phyloP scores from a whole-genome alignment of 768 basidiomycete species.

The Agaricus subrufescens region DNA sequence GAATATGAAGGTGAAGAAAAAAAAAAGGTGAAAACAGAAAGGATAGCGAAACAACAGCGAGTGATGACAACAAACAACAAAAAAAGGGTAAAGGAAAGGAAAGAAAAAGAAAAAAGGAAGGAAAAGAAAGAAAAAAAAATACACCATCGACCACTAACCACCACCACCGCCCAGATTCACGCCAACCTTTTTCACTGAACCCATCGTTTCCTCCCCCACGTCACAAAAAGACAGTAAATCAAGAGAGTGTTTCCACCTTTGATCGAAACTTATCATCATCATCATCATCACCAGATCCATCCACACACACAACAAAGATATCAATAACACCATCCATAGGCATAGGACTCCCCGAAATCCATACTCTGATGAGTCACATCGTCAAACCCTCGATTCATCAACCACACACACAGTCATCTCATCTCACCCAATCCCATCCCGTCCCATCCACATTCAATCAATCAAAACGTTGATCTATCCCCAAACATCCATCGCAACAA shows the following conservation, averaged over 20 bases:
- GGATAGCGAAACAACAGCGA: conserved; percentile 10
- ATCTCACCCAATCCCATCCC: background rate
- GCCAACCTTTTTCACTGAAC: background rate
- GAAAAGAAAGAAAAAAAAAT: background rate
- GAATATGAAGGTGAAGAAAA: conserved; percentile 12
- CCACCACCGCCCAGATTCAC: no score
- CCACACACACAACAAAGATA: background rate
- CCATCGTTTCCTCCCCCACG: conserved; percentile 2
- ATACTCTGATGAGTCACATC: background rate
- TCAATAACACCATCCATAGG: no score
- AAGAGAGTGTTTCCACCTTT: background rate
- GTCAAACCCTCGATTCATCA: background rate
- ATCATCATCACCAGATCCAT: background rate
- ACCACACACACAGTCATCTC: no score
- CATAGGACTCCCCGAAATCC: background rate
- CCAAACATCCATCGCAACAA: background rate
- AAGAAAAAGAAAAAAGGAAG: background rate
- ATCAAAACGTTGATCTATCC: background rate
- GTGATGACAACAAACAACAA: conserved; percentile 9
- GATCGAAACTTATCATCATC: background rate
- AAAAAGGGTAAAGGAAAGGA: background rate
- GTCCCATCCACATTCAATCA: background rate
- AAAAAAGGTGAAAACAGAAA: conserved; percentile 14
- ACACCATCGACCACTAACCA: background rate
- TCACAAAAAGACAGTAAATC: no score